These are phyloP conservation scores for Prorocentrum cordatum DNA, from an alignment of 169 alveolate species.

Conservation along the genomic window DNA sequence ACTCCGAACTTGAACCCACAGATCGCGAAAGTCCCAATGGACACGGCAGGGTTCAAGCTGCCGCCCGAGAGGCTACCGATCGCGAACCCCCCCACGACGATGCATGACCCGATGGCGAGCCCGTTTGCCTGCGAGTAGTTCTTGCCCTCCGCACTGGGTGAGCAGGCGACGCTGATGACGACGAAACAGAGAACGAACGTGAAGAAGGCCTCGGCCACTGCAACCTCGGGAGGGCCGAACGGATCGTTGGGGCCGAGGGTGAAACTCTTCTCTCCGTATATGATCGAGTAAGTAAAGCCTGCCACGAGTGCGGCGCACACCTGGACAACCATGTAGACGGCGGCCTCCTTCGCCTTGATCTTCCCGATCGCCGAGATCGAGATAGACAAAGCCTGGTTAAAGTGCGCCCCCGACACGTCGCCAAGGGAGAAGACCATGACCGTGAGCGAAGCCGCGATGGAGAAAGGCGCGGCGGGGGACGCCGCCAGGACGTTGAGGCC, in stretches of 20 bases:
- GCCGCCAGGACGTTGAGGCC: constrained; percentile 45
- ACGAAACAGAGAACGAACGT: constrained; percentile 48
- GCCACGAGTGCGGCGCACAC: constrained; percentile 5
- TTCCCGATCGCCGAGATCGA: constrained; percentile 19
- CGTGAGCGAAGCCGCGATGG: constrained; percentile 54
- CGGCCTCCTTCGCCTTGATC: constrained; percentile 6
- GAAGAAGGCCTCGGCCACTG: constrained; percentile 32
- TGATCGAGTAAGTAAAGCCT: constrained; percentile 1
- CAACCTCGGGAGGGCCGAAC: neutral
- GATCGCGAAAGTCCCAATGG: too few relatives aligned
- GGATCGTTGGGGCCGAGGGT: neutral
- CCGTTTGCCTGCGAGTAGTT: constrained; percentile 3
- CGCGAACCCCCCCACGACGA: constrained; percentile 55
- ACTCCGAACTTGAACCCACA: too few relatives aligned
- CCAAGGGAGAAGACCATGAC: constrained; percentile 57
- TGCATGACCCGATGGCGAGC: constrained; percentile 48
- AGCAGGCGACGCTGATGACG: constrained; percentile 36
- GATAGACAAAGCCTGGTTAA: constrained; percentile 47
- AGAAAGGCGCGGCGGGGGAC: constrained; percentile 57
- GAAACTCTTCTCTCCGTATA: neutral
- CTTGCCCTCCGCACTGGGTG: neutral
- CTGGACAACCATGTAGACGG: constrained; percentile 15
- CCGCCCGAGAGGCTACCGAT: constrained; percentile 54
- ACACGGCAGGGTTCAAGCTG: constrained; percentile 48
- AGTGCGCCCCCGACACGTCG: constrained; percentile 63